These are phyloP conservation scores for Colletotrichum costaricense DNA, from an alignment of 2,329 filamentous ascomycete species.

Conservation along the genomic window DNA sequence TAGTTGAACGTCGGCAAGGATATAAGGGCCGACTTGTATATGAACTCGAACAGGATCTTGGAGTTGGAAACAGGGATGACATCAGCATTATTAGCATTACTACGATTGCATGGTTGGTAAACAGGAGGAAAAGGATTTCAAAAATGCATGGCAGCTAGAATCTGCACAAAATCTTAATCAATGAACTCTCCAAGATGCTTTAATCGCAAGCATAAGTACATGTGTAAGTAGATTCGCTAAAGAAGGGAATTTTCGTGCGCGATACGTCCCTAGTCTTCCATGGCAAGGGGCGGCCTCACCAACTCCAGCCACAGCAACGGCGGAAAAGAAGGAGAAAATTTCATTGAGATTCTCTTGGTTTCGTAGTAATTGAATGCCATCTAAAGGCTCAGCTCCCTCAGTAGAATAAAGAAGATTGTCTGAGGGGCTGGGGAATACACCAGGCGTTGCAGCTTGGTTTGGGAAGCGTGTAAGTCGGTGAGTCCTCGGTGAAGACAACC, in stretches of 20 bases:
- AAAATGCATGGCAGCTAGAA: slow-evolving; percentile 17
- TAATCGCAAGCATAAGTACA: too few relatives aligned
- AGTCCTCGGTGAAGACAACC: not conserved
- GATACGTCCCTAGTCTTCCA: too few relatives aligned
- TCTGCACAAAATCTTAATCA: slow-evolving; percentile 15
- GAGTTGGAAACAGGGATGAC: not conserved
- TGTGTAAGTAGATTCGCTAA: too few relatives aligned
- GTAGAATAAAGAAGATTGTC: not conserved
- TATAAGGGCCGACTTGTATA: not conserved
- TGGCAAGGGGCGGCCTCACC: not conserved
- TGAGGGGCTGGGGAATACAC: not conserved
- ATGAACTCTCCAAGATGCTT: not conserved
- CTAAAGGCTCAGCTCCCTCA: too few relatives aligned
- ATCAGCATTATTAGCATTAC: not conserved
- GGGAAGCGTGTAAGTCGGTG: slow-evolving; percentile 30
- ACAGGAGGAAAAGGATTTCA: not conserved
- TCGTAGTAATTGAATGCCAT: too few relatives aligned
- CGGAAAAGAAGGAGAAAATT: not conserved
- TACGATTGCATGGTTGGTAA: slow-evolving; percentile 1
- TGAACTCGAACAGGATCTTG: slow-evolving; percentile 14
- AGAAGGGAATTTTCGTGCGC: too few relatives aligned
- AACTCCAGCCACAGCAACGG: not conserved
- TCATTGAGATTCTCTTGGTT: too few relatives aligned
- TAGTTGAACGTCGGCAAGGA: not conserved
- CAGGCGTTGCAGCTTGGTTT: not conserved